phyloP scores from a whole-genome alignment of 176 grass and related monocot species.

The Cymbopogon citratus region DNA sequence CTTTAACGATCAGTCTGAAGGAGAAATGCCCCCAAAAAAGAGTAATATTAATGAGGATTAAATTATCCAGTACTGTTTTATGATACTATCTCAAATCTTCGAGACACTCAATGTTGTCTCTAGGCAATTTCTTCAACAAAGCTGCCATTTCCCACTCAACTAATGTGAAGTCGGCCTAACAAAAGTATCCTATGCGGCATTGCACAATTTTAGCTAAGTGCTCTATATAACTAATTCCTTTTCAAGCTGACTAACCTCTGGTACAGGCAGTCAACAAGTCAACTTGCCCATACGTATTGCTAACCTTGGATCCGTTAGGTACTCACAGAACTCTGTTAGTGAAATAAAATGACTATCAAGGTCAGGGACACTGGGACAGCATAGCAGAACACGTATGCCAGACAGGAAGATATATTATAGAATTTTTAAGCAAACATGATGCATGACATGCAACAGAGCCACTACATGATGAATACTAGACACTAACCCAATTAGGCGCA shows the following conservation, averaged over 20 bases:
- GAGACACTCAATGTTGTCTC: too few relatives aligned
- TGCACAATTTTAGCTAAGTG: neutral
- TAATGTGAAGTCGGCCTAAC: neutral
- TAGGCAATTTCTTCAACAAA: too few relatives aligned
- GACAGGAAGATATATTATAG: neutral
- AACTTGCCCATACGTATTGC: neutral
- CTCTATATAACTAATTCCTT: neutral
- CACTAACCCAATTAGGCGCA: too few relatives aligned
- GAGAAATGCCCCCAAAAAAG: too few relatives aligned
- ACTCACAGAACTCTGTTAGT: neutral
- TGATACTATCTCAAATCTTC: too few relatives aligned
- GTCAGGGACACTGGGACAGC: neutral
- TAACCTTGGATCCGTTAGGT: neutral
- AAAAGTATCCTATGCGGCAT: neutral
- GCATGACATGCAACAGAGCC: neutral
- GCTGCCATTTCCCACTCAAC: too few relatives aligned
- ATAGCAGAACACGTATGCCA: neutral
- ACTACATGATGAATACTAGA: neutral
- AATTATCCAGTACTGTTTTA: too few relatives aligned
- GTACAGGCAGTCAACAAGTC: too few relatives aligned
- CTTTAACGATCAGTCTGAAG: too few relatives aligned
- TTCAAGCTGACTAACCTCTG: neutral
- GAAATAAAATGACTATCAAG: neutral
- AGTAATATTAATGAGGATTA: too few relatives aligned
- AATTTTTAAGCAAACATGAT: neutral